Evolutionary conservation across 208 protist genomes (phyloP), one percentile per base, ranked within the genome.

Genomic region (Leishmania aethiopica): DNA sequence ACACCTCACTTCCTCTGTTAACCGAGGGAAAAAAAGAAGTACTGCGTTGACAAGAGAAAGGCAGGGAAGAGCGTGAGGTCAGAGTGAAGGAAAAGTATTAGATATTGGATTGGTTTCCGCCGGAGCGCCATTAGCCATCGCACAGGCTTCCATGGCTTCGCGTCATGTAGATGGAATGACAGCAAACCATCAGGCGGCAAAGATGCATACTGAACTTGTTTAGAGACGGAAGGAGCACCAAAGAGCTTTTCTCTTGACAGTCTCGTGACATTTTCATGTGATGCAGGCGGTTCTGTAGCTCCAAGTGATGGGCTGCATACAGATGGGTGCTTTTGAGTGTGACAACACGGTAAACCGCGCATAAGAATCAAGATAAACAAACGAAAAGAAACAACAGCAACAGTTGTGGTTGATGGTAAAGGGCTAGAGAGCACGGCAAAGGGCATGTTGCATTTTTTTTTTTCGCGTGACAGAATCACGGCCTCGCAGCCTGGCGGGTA

Each of bases 301-400:
- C 35, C 40, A 32, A 71, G 45, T 35, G 19, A 75, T 15, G 35
- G 60, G 62, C 45, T 1, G 10, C 22, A 51, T 51, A 74, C 13
- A 53, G 70, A 74, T 49, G 67, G 25, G 35, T 40, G 10, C 25
- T 3, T 73, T 51, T 73, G 67, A 73, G 42, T 73, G 40, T 47
- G 67, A 47, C 22, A 47, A 4, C n/a, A 53, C 28, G 35, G n/a
- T 79, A 53, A 15, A 40, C 47, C 42, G 13, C 37, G 51, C 11
- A 67, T 51, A 67, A 35, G 53, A 3, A 49, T 53, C 15, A 70
- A 70, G 51, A 69, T 13, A 6, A 79, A 53, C 40, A 22, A 60
- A 82, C 8, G 28, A 42, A 79, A 77, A 37, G 77, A 78, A 85
- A 77, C 70, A 81, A 82, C 60, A 57, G 13, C 19, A 15, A 11